Percentiles rank a stretch among this genome's conserved stretches.
Conservation (phyloP, 352 stramenopile genomes). For the Hyphochytrium catenoides region DNA sequence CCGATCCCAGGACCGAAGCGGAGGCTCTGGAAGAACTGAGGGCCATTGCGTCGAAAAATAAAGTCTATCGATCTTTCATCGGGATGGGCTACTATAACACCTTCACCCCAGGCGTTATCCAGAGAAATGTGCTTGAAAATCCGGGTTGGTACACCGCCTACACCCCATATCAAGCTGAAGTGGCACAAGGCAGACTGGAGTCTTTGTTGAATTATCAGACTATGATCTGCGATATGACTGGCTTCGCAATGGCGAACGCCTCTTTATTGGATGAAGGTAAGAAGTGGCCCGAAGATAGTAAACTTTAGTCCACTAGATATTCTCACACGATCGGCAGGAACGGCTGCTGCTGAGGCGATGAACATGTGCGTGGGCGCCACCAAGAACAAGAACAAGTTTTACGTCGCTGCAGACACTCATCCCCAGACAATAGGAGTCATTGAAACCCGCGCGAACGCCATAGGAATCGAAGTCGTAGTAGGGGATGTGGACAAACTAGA, state of each 20-base stretch:
- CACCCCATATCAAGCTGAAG: conserved; percentile 97
- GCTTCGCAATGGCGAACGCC: conserved; percentile 86
- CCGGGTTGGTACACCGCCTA: conserved; percentile 95
- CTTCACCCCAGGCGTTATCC: conserved; percentile 79
- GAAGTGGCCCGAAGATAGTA: too few species aligned
- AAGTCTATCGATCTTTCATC: conserved; percentile 86
- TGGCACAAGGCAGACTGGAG: conserved; percentile 93
- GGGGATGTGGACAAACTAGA: conserved; percentile 61
- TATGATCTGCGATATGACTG: conserved; percentile 85
- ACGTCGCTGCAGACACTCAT: conserved; percentile 73
- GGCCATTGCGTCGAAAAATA: conserved; percentile 81
- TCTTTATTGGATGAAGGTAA: conserved; percentile 94
- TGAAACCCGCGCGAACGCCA: conserved; percentile 63
- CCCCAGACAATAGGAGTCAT: conserved; percentile 78
- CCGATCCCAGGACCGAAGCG: conserved; percentile 63
- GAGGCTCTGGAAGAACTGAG: conserved; percentile 72
- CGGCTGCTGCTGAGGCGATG: conserved; percentile 94
- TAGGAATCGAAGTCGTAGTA: conserved; percentile 81
- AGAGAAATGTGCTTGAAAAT: conserved; percentile 95
- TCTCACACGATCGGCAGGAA: too few species aligned
- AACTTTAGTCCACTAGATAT: too few species aligned
- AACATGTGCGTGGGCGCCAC: conserved; percentile 78
- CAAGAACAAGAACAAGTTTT: conserved; percentile 87
- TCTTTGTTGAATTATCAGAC: conserved; percentile 99
- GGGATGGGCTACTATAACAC: conserved; percentile 96